A percentile compares a stretch with the other conserved stretches of the same genome.
Conservation (phyloP, 495 filamentous ascomycete genomes). For the Copromyces sp. region DNA sequence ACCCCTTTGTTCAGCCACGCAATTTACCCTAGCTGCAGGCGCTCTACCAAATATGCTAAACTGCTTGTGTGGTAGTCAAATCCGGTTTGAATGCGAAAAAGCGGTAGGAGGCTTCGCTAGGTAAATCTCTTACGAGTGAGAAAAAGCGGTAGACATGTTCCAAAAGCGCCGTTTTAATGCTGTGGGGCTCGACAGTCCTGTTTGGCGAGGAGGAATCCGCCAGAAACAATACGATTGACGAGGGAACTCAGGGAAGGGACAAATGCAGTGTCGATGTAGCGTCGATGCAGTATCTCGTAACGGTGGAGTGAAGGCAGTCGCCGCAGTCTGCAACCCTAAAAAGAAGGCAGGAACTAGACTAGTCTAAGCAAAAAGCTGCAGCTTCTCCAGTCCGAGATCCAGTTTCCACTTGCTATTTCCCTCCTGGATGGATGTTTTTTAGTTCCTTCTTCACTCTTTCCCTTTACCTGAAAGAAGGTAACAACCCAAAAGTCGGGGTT, state of each 20-base stretch:
- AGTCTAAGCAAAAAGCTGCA: neutral
- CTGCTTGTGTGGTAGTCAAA: too few species aligned
- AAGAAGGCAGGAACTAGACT: neutral
- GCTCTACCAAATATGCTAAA: too few species aligned
- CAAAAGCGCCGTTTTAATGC: neutral
- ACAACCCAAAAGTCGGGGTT: neutral
- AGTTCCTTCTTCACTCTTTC: neutral
- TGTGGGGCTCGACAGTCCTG: neutral
- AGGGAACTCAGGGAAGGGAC: neutral
- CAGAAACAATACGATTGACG: neutral
- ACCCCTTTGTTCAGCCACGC: too few species aligned
- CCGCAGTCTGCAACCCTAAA: neutral
- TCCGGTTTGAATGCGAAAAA: too few species aligned
- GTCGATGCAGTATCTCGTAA: neutral
- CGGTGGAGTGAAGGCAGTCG: neutral
- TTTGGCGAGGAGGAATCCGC: neutral
- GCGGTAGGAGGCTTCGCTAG: too few species aligned
- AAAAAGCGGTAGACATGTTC: neutral
- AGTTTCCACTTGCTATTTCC: neutral
- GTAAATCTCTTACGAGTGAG: too few species aligned
- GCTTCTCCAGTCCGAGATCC: neutral
- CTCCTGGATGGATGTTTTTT: too few species aligned
- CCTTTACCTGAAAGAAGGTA: neutral
- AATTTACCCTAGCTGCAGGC: too few species aligned
- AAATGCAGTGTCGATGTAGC: neutral